phyloP scores from a whole-genome alignment of 192 early-diverging fungal species.

The Backusella mclennaniae region DNA sequence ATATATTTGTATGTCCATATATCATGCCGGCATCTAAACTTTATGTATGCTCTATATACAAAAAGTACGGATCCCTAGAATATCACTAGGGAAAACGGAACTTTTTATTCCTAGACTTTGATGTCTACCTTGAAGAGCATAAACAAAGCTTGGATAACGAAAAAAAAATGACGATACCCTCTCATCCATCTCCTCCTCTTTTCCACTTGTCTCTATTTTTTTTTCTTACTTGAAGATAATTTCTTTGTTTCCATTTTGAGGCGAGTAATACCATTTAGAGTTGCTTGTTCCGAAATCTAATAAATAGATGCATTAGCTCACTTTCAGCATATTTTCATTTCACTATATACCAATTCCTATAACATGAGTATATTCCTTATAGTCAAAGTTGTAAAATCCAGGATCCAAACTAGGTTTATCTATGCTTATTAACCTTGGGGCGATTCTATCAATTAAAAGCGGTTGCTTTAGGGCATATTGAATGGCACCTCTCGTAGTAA shows the following conservation, averaged over 20 bases:
- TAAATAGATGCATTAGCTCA: no score
- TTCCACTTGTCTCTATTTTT: background rate
- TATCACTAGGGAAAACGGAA: background rate
- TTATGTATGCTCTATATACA: background rate
- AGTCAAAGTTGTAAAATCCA: background rate
- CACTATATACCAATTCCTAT: slow-evolving; percentile 7
- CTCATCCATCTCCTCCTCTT: background rate
- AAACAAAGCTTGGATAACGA: slow-evolving; percentile 15
- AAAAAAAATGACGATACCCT: slow-evolving; percentile 11
- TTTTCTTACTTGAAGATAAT: slow-evolving; percentile 27
- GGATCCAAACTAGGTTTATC: background rate
- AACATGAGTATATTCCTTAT: slow-evolving; percentile 2
- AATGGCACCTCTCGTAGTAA: background rate
- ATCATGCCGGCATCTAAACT: background rate
- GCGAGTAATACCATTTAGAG: slow-evolving; percentile 23
- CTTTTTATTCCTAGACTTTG: background rate
- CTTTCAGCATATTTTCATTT: background rate
- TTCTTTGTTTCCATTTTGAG: slow-evolving; percentile 36
- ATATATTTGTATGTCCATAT: background rate
- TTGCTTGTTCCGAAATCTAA: slow-evolving; percentile 13
- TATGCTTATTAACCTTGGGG: background rate
- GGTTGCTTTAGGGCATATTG: background rate
- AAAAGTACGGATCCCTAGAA: background rate
- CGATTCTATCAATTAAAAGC: background rate
- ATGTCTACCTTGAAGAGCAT: background rate